These are phyloP conservation scores for Grigorovia yakushimaensis DNA, from an alignment of 805 yeast species.

Conservation along the genomic window DNA sequence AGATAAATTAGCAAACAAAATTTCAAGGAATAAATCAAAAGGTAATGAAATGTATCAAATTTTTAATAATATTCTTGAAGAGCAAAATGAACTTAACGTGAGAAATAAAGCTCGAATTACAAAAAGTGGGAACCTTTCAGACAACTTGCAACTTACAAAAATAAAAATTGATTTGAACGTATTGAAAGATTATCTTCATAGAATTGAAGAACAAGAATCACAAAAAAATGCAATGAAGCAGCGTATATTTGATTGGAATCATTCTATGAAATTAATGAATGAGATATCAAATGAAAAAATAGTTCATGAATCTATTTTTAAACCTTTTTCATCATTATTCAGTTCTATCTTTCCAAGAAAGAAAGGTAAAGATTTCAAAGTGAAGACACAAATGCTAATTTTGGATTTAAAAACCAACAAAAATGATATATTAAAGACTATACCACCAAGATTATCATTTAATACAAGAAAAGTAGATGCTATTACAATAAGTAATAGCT, in stretches of 20 bases:
- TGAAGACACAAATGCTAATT: constrained; percentile 3
- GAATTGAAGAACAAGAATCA: constrained; percentile 13
- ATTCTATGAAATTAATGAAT: background rate
- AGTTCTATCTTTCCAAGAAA: background rate
- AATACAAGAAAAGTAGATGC: constrained; percentile 19
- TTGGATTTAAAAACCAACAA: constrained; percentile 10
- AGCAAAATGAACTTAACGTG: constrained; percentile 7
- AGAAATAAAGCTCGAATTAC: background rate
- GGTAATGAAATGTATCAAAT: constrained; percentile 8
- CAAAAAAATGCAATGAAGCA: constrained; percentile 14
- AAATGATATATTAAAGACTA: constrained; percentile 3
- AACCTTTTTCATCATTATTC: background rate
- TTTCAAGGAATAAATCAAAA: background rate
- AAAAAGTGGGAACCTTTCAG: background rate
- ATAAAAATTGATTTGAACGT: background rate
- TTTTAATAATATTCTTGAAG: constrained; percentile 6
- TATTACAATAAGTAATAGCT: constrained; percentile 20
- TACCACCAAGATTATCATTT: constrained; percentile 7
- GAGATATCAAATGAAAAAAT: background rate
- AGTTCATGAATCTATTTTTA: background rate
- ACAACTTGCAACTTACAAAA: background rate
- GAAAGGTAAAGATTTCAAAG: background rate
- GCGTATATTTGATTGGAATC: constrained; percentile 19
- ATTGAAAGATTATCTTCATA: constrained; percentile 9
- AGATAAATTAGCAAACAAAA: constrained; percentile 2